phyloP scores from a whole-genome alignment of 768 basidiomycete genomes.

The Suillus americanus region DNA sequence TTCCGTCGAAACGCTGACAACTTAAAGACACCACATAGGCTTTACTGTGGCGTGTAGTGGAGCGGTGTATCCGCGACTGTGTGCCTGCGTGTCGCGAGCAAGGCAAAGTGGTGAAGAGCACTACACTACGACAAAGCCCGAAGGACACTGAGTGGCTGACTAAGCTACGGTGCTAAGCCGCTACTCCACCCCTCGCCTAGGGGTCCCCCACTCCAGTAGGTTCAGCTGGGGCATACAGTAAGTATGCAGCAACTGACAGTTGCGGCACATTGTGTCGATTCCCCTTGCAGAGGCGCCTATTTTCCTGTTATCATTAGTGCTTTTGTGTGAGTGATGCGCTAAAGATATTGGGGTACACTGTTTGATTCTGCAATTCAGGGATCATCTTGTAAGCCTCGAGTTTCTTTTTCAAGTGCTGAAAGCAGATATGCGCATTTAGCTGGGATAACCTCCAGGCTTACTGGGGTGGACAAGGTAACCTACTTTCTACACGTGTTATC shows the following conservation, averaged over 20 bases:
- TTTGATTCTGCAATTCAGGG: not conserved
- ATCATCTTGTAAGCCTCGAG: not conserved
- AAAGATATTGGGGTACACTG: not conserved
- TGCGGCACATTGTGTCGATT: not conserved
- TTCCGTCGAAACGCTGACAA: conserved; percentile 5
- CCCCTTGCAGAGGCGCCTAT: not conserved
- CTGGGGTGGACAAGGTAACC: conserved; percentile 21
- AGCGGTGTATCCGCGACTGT: too few relatives aligned
- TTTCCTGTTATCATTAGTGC: not conserved
- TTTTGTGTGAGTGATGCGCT: not conserved
- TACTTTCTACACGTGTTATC: not conserved
- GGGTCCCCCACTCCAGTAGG: too few relatives aligned
- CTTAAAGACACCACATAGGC: conserved; percentile 16
- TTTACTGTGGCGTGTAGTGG: conserved; percentile 19
- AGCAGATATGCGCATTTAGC: conserved; percentile 3
- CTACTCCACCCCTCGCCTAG: too few relatives aligned
- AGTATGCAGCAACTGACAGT: not conserved
- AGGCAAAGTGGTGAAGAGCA: too few relatives aligned
- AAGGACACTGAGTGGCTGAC: too few relatives aligned
- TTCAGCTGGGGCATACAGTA: conserved; percentile 21
- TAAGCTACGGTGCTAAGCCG: too few relatives aligned
- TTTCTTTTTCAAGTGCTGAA: not conserved
- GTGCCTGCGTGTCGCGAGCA: too few relatives aligned
- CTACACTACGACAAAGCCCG: too few relatives aligned
- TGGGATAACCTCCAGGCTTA: conserved; percentile 23